Conservation (phyloP, 306 rosid species). For the Prunus persica region Prunus_persica_NCBIv2 NC_034014.1:5778001-5778500, state of each 20-base stretch:
- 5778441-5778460: constrained; percentile 53
- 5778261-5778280: constrained; percentile 76
- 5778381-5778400: constrained; percentile 45
- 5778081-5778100: constrained; percentile 35
- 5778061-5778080: not conserved
- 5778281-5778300: constrained; percentile 62
- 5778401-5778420: constrained; percentile 59
- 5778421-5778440: constrained; percentile 47
- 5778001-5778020: too few relatives aligned
- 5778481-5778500: constrained; percentile 75
- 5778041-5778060: not conserved
- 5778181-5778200: constrained; percentile 86
- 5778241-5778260: constrained; percentile 76
- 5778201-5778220: constrained; percentile 67
- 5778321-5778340: constrained; percentile 63
- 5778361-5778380: constrained; percentile 44
- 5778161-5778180: constrained; percentile 86
- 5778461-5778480: constrained; percentile 72
- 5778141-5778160: constrained; percentile 66
- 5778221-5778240: constrained; percentile 68
- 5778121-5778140: constrained; percentile 69
- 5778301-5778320: constrained; percentile 71
- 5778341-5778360: constrained; percentile 81
- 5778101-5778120: constrained; percentile 63
- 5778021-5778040: too few relatives aligned